Evolutionary conservation across 1,284 basidiomycete species (phyloP).

Genomic region (Pholiota adiposa): DNA sequence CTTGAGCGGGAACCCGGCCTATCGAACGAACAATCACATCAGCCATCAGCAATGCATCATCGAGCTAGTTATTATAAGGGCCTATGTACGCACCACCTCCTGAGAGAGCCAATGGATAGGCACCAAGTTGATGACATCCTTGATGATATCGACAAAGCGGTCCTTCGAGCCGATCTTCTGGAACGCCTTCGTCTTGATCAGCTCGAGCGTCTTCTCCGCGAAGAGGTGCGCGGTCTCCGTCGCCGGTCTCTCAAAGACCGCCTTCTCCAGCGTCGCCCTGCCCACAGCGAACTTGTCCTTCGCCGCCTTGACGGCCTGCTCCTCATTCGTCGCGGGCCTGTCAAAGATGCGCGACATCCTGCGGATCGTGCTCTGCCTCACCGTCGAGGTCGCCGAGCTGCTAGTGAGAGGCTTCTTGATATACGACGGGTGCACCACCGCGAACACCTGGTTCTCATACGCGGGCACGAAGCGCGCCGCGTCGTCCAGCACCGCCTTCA

Average conservation of each 20-base stretch:
- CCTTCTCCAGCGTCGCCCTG: slow-evolving; percentile 9
- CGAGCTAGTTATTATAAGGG: no score
- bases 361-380: neutral
- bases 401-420: slow-evolving; percentile 8
- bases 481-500: slow-evolving; percentile 39
- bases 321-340: slow-evolving; percentile 6
- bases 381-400: neutral
- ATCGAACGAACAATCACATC: neutral
- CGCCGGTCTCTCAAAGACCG: slow-evolving; percentile 21
- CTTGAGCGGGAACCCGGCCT: slow-evolving; percentile 67
- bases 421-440: slow-evolving; percentile 22
- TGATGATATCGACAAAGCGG: slow-evolving; percentile 67
- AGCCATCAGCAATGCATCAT: neutral
- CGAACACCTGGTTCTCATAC: slow-evolving; percentile 34
- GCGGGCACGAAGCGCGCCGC: slow-evolving; percentile 32
- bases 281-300: slow-evolving; percentile 17
- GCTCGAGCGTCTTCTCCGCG: slow-evolving; percentile 36
- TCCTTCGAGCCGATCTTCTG: slow-evolving; percentile 35
- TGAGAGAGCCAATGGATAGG: slow-evolving; percentile 70
- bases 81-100: slow-evolving; percentile 56
- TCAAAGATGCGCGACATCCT: neutral
- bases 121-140: slow-evolving; percentile 71
- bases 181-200: slow-evolving; percentile 44
- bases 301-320: neutral
- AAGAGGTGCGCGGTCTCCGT: slow-evolving; percentile 40